phyloP scores from a whole-genome alignment of 2,329 filamentous ascomycete genomes.

The Ophiostoma sp. region DNA sequence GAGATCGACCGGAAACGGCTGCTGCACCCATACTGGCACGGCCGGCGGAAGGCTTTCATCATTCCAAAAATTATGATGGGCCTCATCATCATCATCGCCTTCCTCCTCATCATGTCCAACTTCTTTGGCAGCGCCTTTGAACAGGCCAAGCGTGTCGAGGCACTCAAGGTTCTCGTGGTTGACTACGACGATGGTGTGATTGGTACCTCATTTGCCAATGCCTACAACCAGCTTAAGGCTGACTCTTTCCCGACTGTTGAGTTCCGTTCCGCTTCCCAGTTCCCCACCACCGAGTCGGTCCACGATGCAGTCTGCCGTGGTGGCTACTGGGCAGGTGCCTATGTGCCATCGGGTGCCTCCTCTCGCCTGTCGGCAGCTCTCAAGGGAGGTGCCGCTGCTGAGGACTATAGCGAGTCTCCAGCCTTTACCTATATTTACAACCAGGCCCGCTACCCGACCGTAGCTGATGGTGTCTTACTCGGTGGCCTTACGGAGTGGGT shows the following conservation, averaged over 20 bases:
- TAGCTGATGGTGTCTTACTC: constrained; percentile 34
- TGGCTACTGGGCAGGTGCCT: constrained; percentile 43
- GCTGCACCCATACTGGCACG: constrained; percentile 11
- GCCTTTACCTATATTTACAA: constrained; percentile 42
- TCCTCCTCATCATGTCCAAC: constrained; percentile 17
- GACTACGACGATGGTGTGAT: constrained; percentile 39
- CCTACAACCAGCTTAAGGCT: constrained; percentile 38
- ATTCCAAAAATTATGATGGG: constrained; percentile 20
- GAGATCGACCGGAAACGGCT: not conserved
- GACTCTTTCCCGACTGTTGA: constrained; percentile 39
- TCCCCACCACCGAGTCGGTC: constrained; percentile 33
- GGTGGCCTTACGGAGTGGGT: constrained; percentile 32
- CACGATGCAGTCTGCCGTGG: constrained; percentile 40
- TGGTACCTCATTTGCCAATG: constrained; percentile 37
- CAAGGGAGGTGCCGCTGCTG: constrained; percentile 31
- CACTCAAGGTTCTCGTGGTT: constrained; percentile 12
- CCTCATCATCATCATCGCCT: constrained; percentile 10
- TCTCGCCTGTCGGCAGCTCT: constrained; percentile 36
- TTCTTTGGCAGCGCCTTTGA: constrained; percentile 12
- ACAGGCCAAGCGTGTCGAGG: constrained; percentile 7
- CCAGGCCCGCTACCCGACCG: constrained; percentile 40
- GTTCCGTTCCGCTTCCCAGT: constrained; percentile 34
- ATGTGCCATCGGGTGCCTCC: constrained; percentile 38
- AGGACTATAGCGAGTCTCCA: constrained; percentile 38
- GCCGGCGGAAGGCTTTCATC: constrained; percentile 18